phyloP scores from a whole-genome alignment of 139 green algal species.

The Volvox africanus region DNA sequence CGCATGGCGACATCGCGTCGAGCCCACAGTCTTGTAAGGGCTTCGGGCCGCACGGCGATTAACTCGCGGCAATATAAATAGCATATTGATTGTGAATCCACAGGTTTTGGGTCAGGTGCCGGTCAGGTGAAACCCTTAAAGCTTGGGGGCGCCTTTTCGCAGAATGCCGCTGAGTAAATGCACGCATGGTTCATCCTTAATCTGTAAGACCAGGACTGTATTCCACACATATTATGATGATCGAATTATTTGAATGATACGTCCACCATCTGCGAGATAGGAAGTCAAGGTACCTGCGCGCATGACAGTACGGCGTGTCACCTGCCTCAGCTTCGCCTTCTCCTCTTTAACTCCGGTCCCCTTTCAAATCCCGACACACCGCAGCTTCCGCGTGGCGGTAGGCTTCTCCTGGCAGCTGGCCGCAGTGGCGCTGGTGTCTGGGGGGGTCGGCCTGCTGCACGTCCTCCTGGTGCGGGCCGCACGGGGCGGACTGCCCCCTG shows the following conservation, averaged over 20 bases:
- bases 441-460: slow-evolving; percentile 49
- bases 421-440: slow-evolving; percentile 29
- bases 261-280: too few relatives aligned
- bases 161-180: too few relatives aligned
- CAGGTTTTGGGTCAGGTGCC: neutral
- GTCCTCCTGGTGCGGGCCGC: slow-evolving; percentile 33
- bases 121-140: too few relatives aligned
- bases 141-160: too few relatives aligned
- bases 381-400: slow-evolving; percentile 34
- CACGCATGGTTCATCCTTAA: too few relatives aligned
- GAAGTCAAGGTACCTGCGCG: too few relatives aligned
- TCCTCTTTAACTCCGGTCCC: neutral
- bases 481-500: too few relatives aligned
- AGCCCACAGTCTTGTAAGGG: slow-evolving; percentile 51
- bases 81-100: neutral
- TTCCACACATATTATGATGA: too few relatives aligned
- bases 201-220: too few relatives aligned
- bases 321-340: neutral
- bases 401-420: slow-evolving; percentile 51
- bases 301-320: too few relatives aligned
- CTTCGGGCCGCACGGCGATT: neutral
- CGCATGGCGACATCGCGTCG: slow-evolving; percentile 44
- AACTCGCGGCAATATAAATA: neutral
- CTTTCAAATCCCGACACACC: neutral
- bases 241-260: too few relatives aligned